A percentile compares a stretch with the other conserved stretches of the same genome.
These are phyloP conservation scores for Umbelopsis sp. DNA, from an alignment of 192 early-diverging fungal species.

Conservation along the genomic window DNA sequence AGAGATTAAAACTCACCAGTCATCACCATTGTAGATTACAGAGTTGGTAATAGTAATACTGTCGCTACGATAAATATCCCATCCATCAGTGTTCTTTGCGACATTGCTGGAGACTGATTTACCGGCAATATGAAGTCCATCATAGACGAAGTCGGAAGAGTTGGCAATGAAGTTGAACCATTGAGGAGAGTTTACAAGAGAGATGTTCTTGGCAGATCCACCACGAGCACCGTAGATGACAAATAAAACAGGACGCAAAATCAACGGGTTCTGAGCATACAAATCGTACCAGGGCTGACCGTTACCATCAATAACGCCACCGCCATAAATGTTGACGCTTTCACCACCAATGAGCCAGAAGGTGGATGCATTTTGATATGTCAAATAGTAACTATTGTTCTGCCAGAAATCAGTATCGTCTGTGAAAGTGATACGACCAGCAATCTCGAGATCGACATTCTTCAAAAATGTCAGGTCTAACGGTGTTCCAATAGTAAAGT, in stretches of 20 bases:
- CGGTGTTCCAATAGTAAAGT: slow-evolving; percentile 10
- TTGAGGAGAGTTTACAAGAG: neutral
- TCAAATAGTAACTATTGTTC: slow-evolving; percentile 9
- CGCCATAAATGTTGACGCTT: slow-evolving; percentile 19
- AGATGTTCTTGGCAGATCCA: neutral
- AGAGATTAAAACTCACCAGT: neutral
- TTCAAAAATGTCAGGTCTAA: slow-evolving; percentile 23
- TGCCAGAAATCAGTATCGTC: slow-evolving; percentile 22
- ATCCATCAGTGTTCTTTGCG: slow-evolving; percentile 29
- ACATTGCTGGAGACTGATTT: slow-evolving; percentile 2
- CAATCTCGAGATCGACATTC: slow-evolving; percentile 21
- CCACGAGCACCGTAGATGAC: slow-evolving; percentile 18
- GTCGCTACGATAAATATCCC: slow-evolving; percentile 23
- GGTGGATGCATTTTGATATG: slow-evolving; percentile 23
- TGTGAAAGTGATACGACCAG: slow-evolving; percentile 15
- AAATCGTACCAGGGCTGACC: slow-evolving; percentile 23
- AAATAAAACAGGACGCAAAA: slow-evolving; percentile 21
- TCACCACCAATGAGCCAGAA: slow-evolving; percentile 29
- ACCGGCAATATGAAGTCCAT: neutral
- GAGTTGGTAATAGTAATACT: slow-evolving; percentile 25
- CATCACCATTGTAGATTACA: slow-evolving; percentile 27
- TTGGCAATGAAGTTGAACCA: slow-evolving; percentile 19
- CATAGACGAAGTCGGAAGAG: slow-evolving; percentile 19
- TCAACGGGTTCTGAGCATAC: neutral
- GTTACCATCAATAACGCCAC: slow-evolving; percentile 22